phyloP scores from a whole-genome alignment of 495 filamentous ascomycete genomes.

The Daldinia loculata region DNA sequence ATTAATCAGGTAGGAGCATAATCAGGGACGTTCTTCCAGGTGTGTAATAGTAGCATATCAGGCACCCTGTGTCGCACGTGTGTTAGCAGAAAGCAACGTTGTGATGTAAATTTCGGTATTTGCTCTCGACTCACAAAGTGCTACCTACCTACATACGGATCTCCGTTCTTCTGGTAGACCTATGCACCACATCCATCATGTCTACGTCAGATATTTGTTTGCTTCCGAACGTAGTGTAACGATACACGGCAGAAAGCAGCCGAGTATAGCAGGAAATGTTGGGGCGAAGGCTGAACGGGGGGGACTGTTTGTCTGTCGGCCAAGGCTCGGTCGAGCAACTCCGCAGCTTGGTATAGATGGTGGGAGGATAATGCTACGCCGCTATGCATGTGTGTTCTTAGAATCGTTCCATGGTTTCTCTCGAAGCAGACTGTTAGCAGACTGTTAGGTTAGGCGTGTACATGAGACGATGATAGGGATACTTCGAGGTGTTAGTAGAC shows the following conservation, averaged over 20 bases:
- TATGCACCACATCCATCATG: neutral
- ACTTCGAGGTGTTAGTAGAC: neutral
- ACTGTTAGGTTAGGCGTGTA: neutral
- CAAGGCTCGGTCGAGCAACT: neutral
- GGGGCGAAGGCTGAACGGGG: neutral
- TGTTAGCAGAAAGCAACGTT: constrained; percentile 2
- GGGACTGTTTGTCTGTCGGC: neutral
- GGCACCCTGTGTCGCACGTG: neutral
- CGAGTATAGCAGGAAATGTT: neutral
- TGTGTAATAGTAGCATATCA: neutral
- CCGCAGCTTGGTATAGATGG: neutral
- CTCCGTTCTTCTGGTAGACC: neutral
- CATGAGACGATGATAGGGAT: neutral
- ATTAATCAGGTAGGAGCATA: neutral
- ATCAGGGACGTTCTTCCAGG: neutral
- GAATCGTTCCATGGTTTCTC: neutral
- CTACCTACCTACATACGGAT: neutral
- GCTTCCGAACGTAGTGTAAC: neutral
- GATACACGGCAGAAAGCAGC: neutral
- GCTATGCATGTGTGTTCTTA: neutral
- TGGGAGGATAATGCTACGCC: neutral
- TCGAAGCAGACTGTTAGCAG: constrained; percentile 3
- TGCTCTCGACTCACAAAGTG: neutral
- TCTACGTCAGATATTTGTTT: neutral
- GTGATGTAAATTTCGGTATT: neutral